Base-by-base conservation (phyloP, 2,329 filamentous ascomycete species). In the Phialocephala sp. region DNA sequence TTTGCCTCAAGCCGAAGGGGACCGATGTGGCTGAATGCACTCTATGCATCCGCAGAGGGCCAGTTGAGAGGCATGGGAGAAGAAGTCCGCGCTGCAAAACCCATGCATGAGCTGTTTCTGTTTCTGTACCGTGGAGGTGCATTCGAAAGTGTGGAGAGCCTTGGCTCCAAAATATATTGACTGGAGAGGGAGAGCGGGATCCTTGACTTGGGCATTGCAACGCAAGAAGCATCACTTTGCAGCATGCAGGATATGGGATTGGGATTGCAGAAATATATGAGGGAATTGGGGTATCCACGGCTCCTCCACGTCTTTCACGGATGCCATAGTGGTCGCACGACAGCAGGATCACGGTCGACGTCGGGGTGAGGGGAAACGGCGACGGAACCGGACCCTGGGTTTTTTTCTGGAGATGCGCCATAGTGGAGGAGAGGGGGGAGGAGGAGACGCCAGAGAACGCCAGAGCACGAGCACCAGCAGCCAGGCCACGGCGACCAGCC, bases 11-110 rank as follows among this genome's bases (percentile, higher is more conserved):
- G 27, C 58, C 65, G 61, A 61, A 61, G 50, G 50, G 41, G 59
- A 66, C 65, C 65, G 61, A 61, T 45, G 61, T 66, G 61, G 65
- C 61, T 66, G 50, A 35, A 54, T 54, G 50, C 50, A 54, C 50
- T 24, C 45, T 41, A 41, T 50, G 45, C 45, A n/a, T 50, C 45
- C 22, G 45, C 45, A 50, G 12, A 5, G 5, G 18, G 12, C 24
- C 18, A 1, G 24, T 43, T 18, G 5, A 43, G 45, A 27, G 4
- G n/a, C 45, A 50, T 50, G 45, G 45, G n/a, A 32, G 50, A 18
- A 18, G 27, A 54, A 54, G 50, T 35, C 50, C 24, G 50, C 50
- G 2, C 45, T 50, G 45, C 41, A 43, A 43, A 43, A 18, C 15
- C 14, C 41, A 43, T 50, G 45, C 50, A 54, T 54, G 50, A 54